Conservation (phyloP, 495 filamentous ascomycete species). For the Aspergillus cavernicola region DNA sequence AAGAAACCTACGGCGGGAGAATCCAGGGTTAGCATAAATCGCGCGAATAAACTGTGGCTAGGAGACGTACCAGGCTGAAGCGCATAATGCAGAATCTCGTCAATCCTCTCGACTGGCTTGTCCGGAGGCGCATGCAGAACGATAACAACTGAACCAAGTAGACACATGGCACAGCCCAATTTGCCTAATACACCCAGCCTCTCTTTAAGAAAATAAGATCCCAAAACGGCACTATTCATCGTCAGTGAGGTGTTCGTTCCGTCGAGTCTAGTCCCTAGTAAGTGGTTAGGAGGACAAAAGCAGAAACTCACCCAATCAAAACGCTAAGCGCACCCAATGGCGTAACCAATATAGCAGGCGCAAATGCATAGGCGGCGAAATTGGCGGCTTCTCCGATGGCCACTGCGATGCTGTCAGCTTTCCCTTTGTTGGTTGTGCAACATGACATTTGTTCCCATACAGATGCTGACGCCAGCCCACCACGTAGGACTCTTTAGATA, state of each 20-base stretch:
- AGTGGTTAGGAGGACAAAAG: not conserved
- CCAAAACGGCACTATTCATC: slow-evolving; percentile 67
- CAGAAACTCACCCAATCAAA: slow-evolving; percentile 66
- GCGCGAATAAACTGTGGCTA: not conserved
- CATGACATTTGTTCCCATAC: slow-evolving; percentile 47
- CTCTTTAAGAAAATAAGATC: slow-evolving; percentile 90
- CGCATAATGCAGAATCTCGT: slow-evolving; percentile 83
- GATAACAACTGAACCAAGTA: slow-evolving; percentile 95
- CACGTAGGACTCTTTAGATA: slow-evolving; percentile 90
- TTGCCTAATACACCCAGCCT: slow-evolving; percentile 84
- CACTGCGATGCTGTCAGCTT: slow-evolving; percentile 47
- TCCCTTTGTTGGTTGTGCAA: not conserved
- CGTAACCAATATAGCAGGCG: slow-evolving; percentile 94
- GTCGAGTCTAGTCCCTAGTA: not conserved
- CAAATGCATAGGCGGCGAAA: slow-evolving; percentile 97
- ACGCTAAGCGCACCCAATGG: slow-evolving; percentile 91
- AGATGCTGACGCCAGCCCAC: slow-evolving; percentile 89
- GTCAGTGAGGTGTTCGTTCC: slow-evolving; percentile 24
- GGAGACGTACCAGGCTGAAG: slow-evolving; percentile 72
- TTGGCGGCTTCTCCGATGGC: slow-evolving; percentile 86
- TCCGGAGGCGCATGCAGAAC: slow-evolving; percentile 96
- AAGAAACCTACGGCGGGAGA: slow-evolving; percentile 66
- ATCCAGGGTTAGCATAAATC: not conserved
- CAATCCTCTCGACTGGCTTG: slow-evolving; percentile 79
- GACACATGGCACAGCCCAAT: slow-evolving; percentile 90